phyloP scores from a whole-genome alignment of 2,329 filamentous ascomycete species.

The Cladosporium sphaerospermum region DNA sequence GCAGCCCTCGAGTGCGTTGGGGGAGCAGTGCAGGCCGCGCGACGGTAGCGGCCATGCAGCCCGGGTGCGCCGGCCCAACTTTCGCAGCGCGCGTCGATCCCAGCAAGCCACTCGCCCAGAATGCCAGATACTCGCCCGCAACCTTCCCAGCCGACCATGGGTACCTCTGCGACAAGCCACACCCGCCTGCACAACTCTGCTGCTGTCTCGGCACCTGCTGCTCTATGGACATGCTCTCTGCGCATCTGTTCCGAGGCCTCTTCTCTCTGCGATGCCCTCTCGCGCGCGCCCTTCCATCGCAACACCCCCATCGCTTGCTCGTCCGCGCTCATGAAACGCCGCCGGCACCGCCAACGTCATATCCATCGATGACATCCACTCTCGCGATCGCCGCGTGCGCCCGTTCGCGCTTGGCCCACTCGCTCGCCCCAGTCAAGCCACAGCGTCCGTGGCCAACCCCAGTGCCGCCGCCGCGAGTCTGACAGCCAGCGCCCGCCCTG shows the following conservation, averaged over 20 bases:
- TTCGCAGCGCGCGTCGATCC: background rate
- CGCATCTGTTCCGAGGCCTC: background rate
- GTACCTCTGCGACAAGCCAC: conserved; percentile 11
- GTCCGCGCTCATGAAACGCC: background rate
- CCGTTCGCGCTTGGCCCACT: conserved; percentile 6
- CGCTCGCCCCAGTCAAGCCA: background rate
- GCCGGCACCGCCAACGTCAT: conserved; percentile 4
- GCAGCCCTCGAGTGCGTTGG: background rate
- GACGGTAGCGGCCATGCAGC: conserved; percentile 2
- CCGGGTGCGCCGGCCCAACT: conserved; percentile 7
- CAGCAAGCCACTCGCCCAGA: too few species aligned
- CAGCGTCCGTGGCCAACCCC: too few species aligned
- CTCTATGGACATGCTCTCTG: background rate
- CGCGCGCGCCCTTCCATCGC: too few species aligned
- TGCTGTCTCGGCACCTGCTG: background rate
- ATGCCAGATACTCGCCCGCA: background rate
- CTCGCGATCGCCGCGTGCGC: conserved; percentile 1
- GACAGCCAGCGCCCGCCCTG: too few species aligned
- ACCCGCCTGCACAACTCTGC: background rate
- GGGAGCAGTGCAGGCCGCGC: conserved; percentile 2
- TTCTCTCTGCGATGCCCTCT: background rate
- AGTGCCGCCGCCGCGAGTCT: too few species aligned
- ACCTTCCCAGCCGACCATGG: conserved; percentile 7
- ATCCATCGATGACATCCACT: conserved; percentile 2
- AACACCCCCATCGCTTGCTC: background rate